A percentile compares a stretch with the other conserved stretches of the same genome.
Evolutionary conservation across 139 green algal genomes (phyloP).

Genomic region (Pedinophyceae sp.): DNA sequence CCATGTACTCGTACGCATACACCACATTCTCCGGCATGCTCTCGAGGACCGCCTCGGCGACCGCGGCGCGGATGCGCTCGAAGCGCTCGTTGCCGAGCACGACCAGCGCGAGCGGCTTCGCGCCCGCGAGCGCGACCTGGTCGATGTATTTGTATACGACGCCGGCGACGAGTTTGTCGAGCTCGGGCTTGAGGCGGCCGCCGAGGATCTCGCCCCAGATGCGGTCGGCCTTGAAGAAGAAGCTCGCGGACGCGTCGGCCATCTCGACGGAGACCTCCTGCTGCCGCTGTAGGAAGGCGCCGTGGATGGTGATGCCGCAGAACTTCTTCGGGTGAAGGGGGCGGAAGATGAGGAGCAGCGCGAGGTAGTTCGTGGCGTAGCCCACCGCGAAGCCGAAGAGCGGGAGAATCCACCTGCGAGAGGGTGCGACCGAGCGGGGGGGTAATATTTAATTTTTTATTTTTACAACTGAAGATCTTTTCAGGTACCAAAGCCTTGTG

Average conservation of each 20-base stretch:
- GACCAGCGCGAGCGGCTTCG: too few species aligned
- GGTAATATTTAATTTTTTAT: too few species aligned
- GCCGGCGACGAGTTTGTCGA: too few species aligned
- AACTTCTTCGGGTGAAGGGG: slow-evolving; percentile 16
- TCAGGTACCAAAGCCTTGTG: too few species aligned
- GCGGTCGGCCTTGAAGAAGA: slow-evolving; percentile 15
- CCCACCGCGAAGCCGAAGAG: slow-evolving; percentile 23
- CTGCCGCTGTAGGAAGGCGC: slow-evolving; percentile 26
- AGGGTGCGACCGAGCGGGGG: too few species aligned
- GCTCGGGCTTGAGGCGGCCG: too few species aligned
- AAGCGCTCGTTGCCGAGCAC: background rate
- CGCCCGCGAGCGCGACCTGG: background rate
- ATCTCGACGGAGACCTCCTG: slow-evolving; percentile 17
- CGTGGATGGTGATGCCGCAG: slow-evolving; percentile 15
- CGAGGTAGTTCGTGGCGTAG: slow-evolving; percentile 25
- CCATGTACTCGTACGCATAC: slow-evolving; percentile 14
- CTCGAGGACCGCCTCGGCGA: background rate
- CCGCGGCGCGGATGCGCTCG: background rate
- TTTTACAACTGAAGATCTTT: too few species aligned
- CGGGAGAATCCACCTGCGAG: slow-evolving; percentile 21
- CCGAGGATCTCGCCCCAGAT: slow-evolving; percentile 21
- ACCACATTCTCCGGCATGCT: background rate
- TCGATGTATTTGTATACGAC: slow-evolving; percentile 1
- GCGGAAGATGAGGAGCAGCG: slow-evolving; percentile 26
- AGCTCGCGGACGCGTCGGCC: slow-evolving; percentile 7